Evolutionary conservation across 257 asterid species (phyloP), one percentile per base, ranked within the genome.

Genomic region (Catharanthus roseus): DNA sequence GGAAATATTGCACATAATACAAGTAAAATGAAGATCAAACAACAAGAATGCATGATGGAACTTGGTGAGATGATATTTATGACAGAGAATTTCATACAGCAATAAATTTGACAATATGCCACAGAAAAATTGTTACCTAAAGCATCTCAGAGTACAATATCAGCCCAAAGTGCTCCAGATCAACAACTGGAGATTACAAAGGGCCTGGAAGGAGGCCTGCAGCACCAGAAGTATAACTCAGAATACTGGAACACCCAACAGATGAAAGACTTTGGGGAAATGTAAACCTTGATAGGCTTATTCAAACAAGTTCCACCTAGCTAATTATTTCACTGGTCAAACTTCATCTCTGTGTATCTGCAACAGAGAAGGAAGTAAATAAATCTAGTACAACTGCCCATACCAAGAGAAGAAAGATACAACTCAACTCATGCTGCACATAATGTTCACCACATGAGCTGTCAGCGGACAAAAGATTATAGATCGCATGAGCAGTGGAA

Each of bases 281-380:
- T 77, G 64, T 80, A 78, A 70, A 74, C 71, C 75, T 77, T 76
- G 67, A 77, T 74, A 79, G 61, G 87, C 84, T 80, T 83, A 88
- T 85, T 81, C 75, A 82, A 82, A 79, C 76, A 75, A 73, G 69
- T 47, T 76, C 84, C 76, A 55, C 75, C 84, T 21, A 76, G 57
- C 77, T 38, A 77, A 62, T 70, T 55, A 79, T 77, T 76, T 90
- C 92, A 90, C 84, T 82, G 89, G 81, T 86, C 95, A 68, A 93
- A 93, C 78, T 89, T 88, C 98, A 93, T 93, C 84, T 89, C 97
- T 31, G 97, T 85, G 77, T 93, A 92, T 88, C 98, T 92, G 93
- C 85, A 81, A 44, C 51, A 62, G 74, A 47, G 28, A 55, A 33
- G 61, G 13, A 67, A 58, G 3, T 72, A 15, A 33, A 15, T 24